These are phyloP conservation scores for Rhipidocladum racemiflorum DNA, from an alignment of 176 grass and related monocot genomes.

Conservation along the genomic window DNA sequence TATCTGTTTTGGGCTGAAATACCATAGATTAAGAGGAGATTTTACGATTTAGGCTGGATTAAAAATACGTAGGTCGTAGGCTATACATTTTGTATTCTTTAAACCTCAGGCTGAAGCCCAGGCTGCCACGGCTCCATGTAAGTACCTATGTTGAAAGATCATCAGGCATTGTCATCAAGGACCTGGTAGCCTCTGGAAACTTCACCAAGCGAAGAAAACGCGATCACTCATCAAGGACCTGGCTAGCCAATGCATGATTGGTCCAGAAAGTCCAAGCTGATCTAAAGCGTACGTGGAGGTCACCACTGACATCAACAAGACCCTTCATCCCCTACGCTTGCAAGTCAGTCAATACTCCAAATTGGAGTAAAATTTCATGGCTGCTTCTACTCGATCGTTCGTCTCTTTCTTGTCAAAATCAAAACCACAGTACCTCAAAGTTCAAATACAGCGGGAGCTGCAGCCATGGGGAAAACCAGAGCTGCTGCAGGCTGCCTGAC, in stretches of 20 bases:
- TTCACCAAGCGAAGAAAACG: not conserved
- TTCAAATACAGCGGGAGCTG: constrained; percentile 9
- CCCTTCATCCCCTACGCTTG: not conserved
- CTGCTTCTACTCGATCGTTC: no score
- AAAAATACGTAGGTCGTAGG: no score
- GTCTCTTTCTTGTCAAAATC: constrained; percentile 22
- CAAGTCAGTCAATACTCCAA: not conserved
- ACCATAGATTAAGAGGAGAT: no score
- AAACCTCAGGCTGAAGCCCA: no score
- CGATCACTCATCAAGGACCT: not conserved
- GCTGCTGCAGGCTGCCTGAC: not conserved
- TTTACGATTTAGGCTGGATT: no score
- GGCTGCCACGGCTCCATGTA: no score
- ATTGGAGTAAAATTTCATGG: no score
- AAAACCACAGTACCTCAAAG: not conserved
- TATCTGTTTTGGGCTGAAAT: no score
- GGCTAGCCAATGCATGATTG: not conserved
- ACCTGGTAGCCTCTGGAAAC: not conserved
- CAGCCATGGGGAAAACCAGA: not conserved
- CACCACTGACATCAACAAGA: constrained; percentile 32
- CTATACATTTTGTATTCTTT: no score
- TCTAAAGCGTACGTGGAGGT: not conserved
- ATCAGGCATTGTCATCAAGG: no score
- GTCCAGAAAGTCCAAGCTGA: not conserved
- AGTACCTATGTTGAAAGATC: not conserved